Base-by-base conservation (phyloP, 2,329 filamentous ascomycete genomes). In the Thielaviopsis euricoi region DNA sequence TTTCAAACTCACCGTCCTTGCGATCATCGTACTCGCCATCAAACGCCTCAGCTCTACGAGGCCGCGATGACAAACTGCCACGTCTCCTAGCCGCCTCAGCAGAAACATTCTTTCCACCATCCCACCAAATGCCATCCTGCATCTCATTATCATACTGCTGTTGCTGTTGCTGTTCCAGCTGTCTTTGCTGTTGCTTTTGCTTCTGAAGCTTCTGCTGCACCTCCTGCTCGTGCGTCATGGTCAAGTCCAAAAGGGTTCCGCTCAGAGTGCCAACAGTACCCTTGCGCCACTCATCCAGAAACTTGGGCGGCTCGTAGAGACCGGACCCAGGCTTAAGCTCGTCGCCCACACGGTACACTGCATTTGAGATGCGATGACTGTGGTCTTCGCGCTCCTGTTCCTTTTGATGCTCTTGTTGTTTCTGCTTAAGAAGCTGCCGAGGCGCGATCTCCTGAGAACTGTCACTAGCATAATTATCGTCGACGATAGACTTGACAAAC, bases 261-360 rank as follows among this genome's bases (percentile, higher is more conserved):
- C 75, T 73, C 3, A 89, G 71, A 7, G 76, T 77, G 37, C 83
- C 84, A 37, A 83, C 74, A 0, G 78, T 80, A 7, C 77, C 83
- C 64, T 81, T 82, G 66, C 79, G 83, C 85, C 86, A 89, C 66
- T 90, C 86, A 37, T 87, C 79, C 7, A 90, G 71, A 65, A 80
- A 82, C 57, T 73, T 70, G 0, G 80, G 75, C 3, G 78, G 73
- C 29, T 79, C 70, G 65, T 87, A 88, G 43, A 78, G 67, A 17
- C 77, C 77, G 56, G 77, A 69, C 37, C 79, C 74, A 10, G 78
- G 77, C 51, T 60, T 53, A 17, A 57, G 52, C 13, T 60, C 50
- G 15, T 58, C 56, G 21, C 40, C 51, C 12, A 33, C 43, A 4
- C 26, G 53, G 49, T 58, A 61, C 49, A 58, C 25, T 49, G 56